A percentile compares a stretch with the other conserved stretches of the same genome.
Conservation (phyloP, 306 rosid genomes). For the Ochetophila trinervis region DNA sequence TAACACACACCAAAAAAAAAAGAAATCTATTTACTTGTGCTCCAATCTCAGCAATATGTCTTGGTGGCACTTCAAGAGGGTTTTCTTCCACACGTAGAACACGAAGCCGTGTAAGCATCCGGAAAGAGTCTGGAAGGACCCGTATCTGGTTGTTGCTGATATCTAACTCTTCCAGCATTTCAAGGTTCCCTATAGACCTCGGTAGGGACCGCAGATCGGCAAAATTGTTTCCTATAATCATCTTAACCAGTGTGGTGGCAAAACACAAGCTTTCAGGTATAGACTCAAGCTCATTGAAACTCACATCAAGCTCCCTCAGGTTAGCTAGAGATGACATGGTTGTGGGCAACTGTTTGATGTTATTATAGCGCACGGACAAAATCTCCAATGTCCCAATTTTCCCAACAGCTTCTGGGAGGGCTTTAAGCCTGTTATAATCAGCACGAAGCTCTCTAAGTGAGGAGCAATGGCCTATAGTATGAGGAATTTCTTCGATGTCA, state of each 20-base stretch:
- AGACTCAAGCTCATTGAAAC: conserved; percentile 83
- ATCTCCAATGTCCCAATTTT: conserved; percentile 71
- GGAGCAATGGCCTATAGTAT: conserved; percentile 67
- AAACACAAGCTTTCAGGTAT: conserved; percentile 90
- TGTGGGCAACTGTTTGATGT: conserved; percentile 73
- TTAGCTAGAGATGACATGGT: conserved; percentile 70
- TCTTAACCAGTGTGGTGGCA: conserved; percentile 74
- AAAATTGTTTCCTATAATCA: conserved; percentile 83
- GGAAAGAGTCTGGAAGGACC: conserved; percentile 70
- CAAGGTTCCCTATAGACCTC: conserved; percentile 81
- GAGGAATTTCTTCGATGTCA: conserved; percentile 79
- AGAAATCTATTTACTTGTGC: conserved; percentile 60
- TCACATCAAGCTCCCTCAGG: conserved; percentile 76
- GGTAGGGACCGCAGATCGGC: conserved; percentile 73
- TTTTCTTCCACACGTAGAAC: conserved; percentile 71
- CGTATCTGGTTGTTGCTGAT: conserved; percentile 88
- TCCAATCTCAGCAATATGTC: conserved; percentile 65
- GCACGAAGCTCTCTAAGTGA: conserved; percentile 64
- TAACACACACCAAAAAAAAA: conserved; percentile 2
- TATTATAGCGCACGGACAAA: conserved; percentile 74
- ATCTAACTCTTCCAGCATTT: conserved; percentile 88
- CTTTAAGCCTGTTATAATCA: conserved; percentile 77
- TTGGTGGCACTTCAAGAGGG: conserved; percentile 91
- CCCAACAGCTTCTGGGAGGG: conserved; percentile 89
- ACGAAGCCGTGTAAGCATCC: conserved; percentile 58